Evolutionary conservation across 768 basidiomycete species (phyloP), one percentile per base, ranked within the genome.

Genomic region (Mycena belliarum): DNA sequence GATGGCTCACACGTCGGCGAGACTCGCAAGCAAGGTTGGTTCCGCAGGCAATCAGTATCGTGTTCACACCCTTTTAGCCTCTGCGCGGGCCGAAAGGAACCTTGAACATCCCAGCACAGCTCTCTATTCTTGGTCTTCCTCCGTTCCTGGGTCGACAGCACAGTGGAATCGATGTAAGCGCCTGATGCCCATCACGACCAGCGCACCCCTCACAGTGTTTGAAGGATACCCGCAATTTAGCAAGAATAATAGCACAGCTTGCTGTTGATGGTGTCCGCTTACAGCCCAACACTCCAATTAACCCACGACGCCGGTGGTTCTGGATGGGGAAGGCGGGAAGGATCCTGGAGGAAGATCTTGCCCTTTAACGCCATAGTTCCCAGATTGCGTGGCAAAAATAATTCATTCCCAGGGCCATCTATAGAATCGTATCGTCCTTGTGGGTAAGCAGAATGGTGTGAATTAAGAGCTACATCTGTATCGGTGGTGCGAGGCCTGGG

Each of bases 221-320:
- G 52, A 58, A 95, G 93, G 95, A 99, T 73, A 82, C 91, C 33
- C 87, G 91, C 28, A 99, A 99, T 71, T 83, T 98, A 55, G 81
- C 91, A 12, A 84, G 91, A 32, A 86, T 99, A 59, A 69, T 96
- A 38, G 73, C 82, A 48, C 89, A 93, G 66, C 83, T 98, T n/a
- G 87, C 87, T 14, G 73, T 82, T 52, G 81, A 83, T 52, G 86
- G 87, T 26, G 75, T 89, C 29, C 74, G 79, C 55, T 76, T 98
- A 60, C 78, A 83, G 59, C 84, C 93, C 21, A 97, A 95, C 66
- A 85, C 84, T 9, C 61, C 75, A n/a, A 82, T 93, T 64, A 77
- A 82, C 66, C 82, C 84, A 37, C 78, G 80, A 60, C 78, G 82
- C 47, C 80, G 87, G 51, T 95, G 90, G 92, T 74, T 74, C 15